Evolutionary conservation across 2,329 filamentous ascomycete genomes (phyloP), one percentile per base, ranked within the genome.

Genomic region (Fusarium paranaense): DNA sequence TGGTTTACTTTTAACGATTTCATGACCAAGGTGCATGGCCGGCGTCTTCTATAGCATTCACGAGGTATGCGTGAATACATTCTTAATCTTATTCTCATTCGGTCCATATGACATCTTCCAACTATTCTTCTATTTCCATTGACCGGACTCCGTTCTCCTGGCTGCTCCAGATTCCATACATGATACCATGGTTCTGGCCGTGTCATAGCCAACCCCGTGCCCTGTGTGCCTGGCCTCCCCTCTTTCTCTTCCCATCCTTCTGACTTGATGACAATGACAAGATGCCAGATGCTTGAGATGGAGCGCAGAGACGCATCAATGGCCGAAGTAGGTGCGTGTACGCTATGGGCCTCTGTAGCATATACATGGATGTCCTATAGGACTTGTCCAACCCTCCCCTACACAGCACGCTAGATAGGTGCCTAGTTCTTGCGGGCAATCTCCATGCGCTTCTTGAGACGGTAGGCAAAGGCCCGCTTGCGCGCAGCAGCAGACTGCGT

Each of bases 381-480:
- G 30, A 61, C 30, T 47, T 52, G 47, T 22, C 20, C 45, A 40
- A 27, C 32, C 42, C 60, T 30, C 20, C 45, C 35, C 47, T 42
- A 11, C 47, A 42, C 50, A 33, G 54, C 61, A n/a, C 25, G 32
- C 42, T 38, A 33, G 56, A 37, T 22, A 32, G 47, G n/a, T 22
- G n/a, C 40, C 56, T 71, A 66, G 60, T 64, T 7, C 69, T 67
- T 76, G 45, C 75, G 77, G 69, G 71, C 73, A 73, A 83, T 76
- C 67, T 81, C 76, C 79, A 83, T 81, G 52, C 82, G 80, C 79
- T 83, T 82, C 79, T 79, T 81, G 47, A 83, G 76, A 62, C 81
- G 77, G 82, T 88, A 91, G 78, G 87, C 88, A 64, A 92, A 63
- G n/a, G 90, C 89, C 57, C 90, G 86, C 89, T 91, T 92, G 82